Percentiles rank a stretch among this genome's conserved stretches.
phyloP scores from a whole-genome alignment of 208 protist genomes.

The Naegleria lovaniensis region DNA sequence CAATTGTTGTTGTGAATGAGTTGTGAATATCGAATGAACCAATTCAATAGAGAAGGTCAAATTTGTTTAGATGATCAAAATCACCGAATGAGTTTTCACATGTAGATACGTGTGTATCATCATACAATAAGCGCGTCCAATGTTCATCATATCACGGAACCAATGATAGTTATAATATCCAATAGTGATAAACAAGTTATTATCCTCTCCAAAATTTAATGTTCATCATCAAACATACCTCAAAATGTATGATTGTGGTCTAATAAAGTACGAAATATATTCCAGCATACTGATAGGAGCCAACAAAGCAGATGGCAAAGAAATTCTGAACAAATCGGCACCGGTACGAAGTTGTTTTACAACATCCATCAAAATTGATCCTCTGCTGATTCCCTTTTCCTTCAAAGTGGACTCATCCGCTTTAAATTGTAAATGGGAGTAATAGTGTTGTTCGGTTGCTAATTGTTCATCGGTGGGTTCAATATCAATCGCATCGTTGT shows the following conservation, averaged over 20 bases:
- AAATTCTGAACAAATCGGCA: constrained; percentile 8
- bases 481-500: background rate
- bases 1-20: no score
- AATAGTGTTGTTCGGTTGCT: background rate
- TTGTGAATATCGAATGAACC: no score
- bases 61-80: no score
- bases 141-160: no score
- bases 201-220: no score
- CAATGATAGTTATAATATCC: no score
- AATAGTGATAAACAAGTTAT: no score
- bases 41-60: no score
- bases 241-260: background rate
- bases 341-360: background rate
- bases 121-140: no score
- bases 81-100: no score
- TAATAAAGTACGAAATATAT: constrained; percentile 8
- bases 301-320: background rate
- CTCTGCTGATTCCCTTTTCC: background rate
- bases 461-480: background rate
- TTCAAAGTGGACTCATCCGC: background rate
- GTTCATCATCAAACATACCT: background rate
- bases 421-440: background rate
- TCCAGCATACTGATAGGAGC: constrained; percentile 10
- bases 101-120: no score
- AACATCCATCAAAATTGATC: constrained; percentile 11